These are phyloP conservation scores for Phoenix dactylifera DNA, from an alignment of 176 grass and related monocot genomes.

Conservation along the genomic window DNA sequence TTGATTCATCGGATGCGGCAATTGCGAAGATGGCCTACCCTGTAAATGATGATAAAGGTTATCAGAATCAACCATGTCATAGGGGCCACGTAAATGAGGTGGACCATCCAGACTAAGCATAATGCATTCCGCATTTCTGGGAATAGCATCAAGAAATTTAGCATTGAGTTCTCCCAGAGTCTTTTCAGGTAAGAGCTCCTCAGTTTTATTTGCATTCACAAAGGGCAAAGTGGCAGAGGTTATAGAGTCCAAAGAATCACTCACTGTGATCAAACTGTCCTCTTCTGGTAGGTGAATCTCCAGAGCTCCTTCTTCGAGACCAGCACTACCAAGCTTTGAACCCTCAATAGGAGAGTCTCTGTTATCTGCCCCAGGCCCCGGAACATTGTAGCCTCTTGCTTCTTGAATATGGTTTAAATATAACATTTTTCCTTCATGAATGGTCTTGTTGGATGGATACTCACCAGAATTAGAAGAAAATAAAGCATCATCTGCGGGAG, in stretches of 20 bases:
- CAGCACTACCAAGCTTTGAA: constrained; percentile 26
- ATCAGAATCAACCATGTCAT: constrained; percentile 32
- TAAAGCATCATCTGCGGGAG: constrained; percentile 17
- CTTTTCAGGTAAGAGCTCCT: constrained; percentile 31
- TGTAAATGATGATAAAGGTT: constrained; percentile 61
- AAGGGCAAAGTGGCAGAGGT: constrained; percentile 33
- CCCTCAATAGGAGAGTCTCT: constrained; percentile 16
- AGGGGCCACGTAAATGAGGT: constrained; percentile 22
- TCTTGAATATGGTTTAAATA: constrained; percentile 26
- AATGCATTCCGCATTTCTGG: constrained; percentile 40
- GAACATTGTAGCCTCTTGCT: constrained; percentile 14
- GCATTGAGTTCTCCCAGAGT: constrained; percentile 38
- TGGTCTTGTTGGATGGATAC: constrained; percentile 12
- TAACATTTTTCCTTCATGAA: constrained; percentile 21
- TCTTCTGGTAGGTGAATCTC: constrained; percentile 78
- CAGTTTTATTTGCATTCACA: constrained; percentile 40
- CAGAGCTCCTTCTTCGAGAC: constrained; percentile 41
- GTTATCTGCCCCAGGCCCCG: constrained; percentile 17
- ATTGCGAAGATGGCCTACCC: constrained; percentile 38
- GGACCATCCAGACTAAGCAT: constrained; percentile 34
- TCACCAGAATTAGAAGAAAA: constrained; percentile 29
- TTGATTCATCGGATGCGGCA: constrained; percentile 30
- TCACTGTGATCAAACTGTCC: constrained; percentile 69
- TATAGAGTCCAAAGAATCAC: constrained; percentile 33
- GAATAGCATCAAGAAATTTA: constrained; percentile 44